Conservation (phyloP, 208 protist species). For the Leishmania lainsoni region DNA sequence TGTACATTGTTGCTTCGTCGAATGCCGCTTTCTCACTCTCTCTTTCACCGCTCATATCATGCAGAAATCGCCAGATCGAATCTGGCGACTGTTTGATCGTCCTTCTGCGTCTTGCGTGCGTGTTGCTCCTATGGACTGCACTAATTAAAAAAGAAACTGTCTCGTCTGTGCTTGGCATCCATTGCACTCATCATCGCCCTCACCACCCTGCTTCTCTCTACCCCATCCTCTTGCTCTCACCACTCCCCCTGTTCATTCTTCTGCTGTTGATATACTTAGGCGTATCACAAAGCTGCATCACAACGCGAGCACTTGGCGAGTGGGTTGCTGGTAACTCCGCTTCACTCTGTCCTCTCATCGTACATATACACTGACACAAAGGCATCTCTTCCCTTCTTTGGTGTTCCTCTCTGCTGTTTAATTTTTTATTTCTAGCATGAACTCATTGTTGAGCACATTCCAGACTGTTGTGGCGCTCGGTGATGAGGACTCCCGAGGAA, state of each 20-base stretch:
- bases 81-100: neutral
- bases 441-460: constrained; percentile 33
- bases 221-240: neutral
- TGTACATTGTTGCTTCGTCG: neutral
- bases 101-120: neutral
- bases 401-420: neutral
- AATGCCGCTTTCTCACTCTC: neutral
- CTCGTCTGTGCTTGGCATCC: neutral
- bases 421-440: constrained; percentile 12
- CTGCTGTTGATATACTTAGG: neutral
- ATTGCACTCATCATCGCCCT: neutral
- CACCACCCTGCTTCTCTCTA: neutral
- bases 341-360: neutral
- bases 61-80: neutral
- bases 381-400: neutral
- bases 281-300: neutral
- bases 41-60: neutral
- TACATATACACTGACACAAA: neutral
- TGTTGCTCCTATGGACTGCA: neutral
- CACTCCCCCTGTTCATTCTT: neutral
- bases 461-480: constrained; percentile 41
- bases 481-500: constrained; percentile 20
- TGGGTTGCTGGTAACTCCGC: neutral
- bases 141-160: neutral
- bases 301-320: neutral